Evolutionary conservation across 148 eudicot species (phyloP), one percentile per base, ranked within the genome.

Genomic region (Polygonum aviculare): DNA sequence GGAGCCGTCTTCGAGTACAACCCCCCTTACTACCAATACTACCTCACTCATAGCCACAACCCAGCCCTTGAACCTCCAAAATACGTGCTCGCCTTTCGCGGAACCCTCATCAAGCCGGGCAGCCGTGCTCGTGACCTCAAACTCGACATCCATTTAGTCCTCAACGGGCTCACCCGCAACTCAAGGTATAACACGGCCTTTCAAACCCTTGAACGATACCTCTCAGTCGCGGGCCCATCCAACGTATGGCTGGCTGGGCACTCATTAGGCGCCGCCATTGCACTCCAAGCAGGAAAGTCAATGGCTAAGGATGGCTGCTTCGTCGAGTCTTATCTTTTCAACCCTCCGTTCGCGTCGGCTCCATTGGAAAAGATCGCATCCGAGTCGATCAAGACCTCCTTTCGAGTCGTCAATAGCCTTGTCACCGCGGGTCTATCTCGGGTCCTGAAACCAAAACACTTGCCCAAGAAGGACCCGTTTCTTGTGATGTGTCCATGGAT

Each of bases 161-260:
- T 76, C 57, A 84, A 90, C 60, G 83, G 80, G 69, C 84, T 92
- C 16, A 76, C 86, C 33, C 54, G 83, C 2, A 80, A 82, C 78
- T 6, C 84, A 3, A 87, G 98, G 0, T 90, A 81, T 74, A 79
- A 80, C 7, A 65, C 21, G 0, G 85, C 86, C 3, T 72, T 85
- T 12, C 75, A 84, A 71, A 78, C 81, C 0, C 82, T 85, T 8
- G 18, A 69, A 1, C 15, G 36, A 15, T 21, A 12, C 2, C 69
- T 75, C 26, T 26, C 73, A 36, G 16, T 5, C 0, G 78, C 63
- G 1, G 90, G 86, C 7, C 75, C 84, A 1, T 63, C 78, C 8
- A 80, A 73, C 18, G 50, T 89, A 26, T 91, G 95, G 94, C 51
- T 94, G 76, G 84, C 90, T 0, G 97, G 98, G 48, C 98, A 94